Conservation (phyloP, 371 early-diverging fungal species). For the Ordospora colligata region DNA sequence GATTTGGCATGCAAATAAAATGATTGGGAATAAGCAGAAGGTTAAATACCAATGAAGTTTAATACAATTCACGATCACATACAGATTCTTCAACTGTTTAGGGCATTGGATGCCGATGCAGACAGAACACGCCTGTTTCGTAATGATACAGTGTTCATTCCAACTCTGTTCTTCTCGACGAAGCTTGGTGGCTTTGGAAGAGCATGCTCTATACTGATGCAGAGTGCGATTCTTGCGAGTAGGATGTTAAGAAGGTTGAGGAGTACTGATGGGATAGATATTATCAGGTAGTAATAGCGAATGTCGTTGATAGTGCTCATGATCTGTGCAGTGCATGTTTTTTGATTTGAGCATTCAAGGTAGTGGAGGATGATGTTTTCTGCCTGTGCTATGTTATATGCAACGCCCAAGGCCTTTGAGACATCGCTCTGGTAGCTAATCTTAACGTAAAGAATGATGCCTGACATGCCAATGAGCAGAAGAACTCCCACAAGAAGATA, state of each 20-base stretch:
- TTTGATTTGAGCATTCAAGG: slow-evolving; percentile 1
- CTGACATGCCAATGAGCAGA: background rate
- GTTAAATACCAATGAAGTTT: background rate
- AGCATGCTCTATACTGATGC: slow-evolving; percentile 4
- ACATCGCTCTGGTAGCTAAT: background rate
- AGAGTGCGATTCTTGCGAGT: slow-evolving; percentile 14
- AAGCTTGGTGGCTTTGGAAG: slow-evolving; percentile 9
- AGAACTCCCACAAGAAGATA: slow-evolving; percentile 11
- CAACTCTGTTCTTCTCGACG: slow-evolving; percentile 14
- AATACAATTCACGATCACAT: background rate
- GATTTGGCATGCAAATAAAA: background rate
- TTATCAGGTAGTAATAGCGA: background rate
- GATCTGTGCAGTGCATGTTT: background rate
- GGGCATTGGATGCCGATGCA: background rate
- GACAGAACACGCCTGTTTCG: slow-evolving; percentile 24
- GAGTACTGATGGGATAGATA: slow-evolving; percentile 3
- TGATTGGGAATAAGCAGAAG: background rate
- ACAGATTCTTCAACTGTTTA: background rate
- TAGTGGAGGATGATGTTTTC: background rate
- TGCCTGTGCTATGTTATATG: background rate
- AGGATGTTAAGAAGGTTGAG: slow-evolving; percentile 15
- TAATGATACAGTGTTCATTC: slow-evolving; percentile 19
- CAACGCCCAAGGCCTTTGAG: background rate
- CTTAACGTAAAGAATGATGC: slow-evolving; percentile 16
- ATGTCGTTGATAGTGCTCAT: background rate